phyloP scores from a whole-genome alignment of 495 filamentous ascomycete genomes.

The Trypethelium eluteriae region DNA sequence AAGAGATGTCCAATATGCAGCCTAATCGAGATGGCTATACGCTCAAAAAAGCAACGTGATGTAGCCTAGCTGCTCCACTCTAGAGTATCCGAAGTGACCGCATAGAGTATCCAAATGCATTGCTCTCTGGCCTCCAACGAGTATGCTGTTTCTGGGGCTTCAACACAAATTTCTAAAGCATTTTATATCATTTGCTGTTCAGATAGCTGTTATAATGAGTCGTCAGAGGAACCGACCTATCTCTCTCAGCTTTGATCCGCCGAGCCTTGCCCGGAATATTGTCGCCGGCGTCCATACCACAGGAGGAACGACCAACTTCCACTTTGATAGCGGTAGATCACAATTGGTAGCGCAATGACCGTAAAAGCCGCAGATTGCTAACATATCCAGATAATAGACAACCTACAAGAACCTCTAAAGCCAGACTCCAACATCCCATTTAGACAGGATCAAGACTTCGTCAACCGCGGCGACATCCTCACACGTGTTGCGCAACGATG shows the following conservation, averaged over 20 bases:
- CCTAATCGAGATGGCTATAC: too few species aligned
- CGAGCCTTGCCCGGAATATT: neutral
- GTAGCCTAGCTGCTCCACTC: too few species aligned
- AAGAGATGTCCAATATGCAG: too few species aligned
- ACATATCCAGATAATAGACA: too few species aligned
- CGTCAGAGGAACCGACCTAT: neutral
- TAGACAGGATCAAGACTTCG: constrained; percentile 37
- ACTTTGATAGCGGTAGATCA: neutral
- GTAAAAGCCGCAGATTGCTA: too few species aligned
- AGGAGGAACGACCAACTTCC: neutral
- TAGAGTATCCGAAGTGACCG: too few species aligned
- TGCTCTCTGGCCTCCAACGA: too few species aligned
- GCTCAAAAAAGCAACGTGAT: too few species aligned
- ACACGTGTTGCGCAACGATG: constrained; percentile 30
- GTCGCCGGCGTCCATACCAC: neutral
- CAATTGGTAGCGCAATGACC: too few species aligned
- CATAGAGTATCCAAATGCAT: too few species aligned
- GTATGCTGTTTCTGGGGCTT: too few species aligned
- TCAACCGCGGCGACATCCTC: constrained; percentile 38
- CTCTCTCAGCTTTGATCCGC: neutral
- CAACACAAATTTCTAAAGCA: neutral
- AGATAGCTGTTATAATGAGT: neutral
- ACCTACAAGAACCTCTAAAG: neutral
- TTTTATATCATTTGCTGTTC: neutral
- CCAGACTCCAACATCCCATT: constrained; percentile 33